Percentiles rank a stretch among this genome's conserved stretches.
Evolutionary conservation across 805 yeast species (phyloP).

Genomic region (Saccharomycopsis schoenii): DNA sequence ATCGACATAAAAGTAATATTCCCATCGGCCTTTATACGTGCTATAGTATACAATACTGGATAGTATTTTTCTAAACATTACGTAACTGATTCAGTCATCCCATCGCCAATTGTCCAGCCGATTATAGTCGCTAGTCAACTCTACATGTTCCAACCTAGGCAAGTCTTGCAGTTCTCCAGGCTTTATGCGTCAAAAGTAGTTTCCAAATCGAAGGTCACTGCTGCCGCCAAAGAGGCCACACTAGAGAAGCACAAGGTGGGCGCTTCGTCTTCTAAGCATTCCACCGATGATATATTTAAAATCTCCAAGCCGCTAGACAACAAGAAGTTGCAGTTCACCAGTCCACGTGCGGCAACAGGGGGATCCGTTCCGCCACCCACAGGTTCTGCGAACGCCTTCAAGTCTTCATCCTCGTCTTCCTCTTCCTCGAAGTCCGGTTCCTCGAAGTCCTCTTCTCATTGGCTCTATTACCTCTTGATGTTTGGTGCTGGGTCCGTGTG

Average conservation of each 20-base stretch:
- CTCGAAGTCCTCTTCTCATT: not conserved
- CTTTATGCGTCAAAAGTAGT: not conserved
- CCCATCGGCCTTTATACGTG: too few species aligned
- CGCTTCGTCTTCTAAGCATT: not conserved
- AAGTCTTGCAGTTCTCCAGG: not conserved
- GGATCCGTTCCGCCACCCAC: not conserved
- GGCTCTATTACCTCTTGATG: constrained; percentile 21
- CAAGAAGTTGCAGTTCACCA: not conserved
- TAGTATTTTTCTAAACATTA: not conserved
- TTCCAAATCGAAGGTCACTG: not conserved
- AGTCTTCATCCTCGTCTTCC: not conserved
- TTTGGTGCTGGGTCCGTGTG: constrained; percentile 28
- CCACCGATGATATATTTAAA: not conserved
- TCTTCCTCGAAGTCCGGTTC: not conserved
- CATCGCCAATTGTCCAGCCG: too few species aligned
- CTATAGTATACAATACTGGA: not conserved
- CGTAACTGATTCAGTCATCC: too few species aligned
- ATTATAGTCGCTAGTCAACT: too few species aligned
- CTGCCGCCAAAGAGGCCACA: not conserved
- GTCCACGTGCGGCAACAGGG: not conserved
- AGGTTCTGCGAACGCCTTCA: not conserved
- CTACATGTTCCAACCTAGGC: not conserved
- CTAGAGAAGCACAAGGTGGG: not conserved
- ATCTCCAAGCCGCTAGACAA: not conserved
- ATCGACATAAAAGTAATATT: too few species aligned